Evolutionary conservation across 257 asterid genomes (phyloP).

Genomic region (Echites panduratus): DNA sequence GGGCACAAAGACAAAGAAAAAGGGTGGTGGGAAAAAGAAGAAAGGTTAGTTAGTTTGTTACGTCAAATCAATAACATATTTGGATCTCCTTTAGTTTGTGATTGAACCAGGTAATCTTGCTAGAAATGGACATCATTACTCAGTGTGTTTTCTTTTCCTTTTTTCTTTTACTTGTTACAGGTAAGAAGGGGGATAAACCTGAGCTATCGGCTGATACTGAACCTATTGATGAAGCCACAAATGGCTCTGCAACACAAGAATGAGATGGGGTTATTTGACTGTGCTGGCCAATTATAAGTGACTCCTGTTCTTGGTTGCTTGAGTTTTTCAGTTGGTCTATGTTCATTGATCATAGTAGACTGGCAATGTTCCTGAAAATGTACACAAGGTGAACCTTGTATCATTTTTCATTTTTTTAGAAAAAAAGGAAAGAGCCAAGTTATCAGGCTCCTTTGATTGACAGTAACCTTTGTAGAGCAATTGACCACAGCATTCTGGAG

Average conservation of each 20-base stretch:
- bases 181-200: slow-evolving; percentile 11
- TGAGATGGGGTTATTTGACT: background rate
- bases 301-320: slow-evolving; percentile 2
- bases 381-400: slow-evolving; percentile 11
- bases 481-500: background rate
- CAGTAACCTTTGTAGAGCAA: slow-evolving; percentile 6
- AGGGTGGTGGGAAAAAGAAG: slow-evolving; percentile 88
- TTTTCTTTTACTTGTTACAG: background rate
- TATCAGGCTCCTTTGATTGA: background rate
- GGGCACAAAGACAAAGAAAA: slow-evolving; percentile 65
- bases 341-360: background rate
- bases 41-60: slow-evolving; percentile 39
- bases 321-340: slow-evolving; percentile 1
- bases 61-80: no score
- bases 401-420: background rate
- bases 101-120: background rate
- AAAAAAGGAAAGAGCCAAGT: background rate
- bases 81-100: background rate
- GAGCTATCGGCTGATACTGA: slow-evolving; percentile 6
- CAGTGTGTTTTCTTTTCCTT: background rate
- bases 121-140: background rate
- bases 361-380: background rate
- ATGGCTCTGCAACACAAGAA: slow-evolving; percentile 1
- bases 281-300: background rate
- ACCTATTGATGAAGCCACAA: background rate